phyloP scores from a whole-genome alignment of 192 early-diverging fungal genomes.

The Entomortierella chlamydospora region DNA sequence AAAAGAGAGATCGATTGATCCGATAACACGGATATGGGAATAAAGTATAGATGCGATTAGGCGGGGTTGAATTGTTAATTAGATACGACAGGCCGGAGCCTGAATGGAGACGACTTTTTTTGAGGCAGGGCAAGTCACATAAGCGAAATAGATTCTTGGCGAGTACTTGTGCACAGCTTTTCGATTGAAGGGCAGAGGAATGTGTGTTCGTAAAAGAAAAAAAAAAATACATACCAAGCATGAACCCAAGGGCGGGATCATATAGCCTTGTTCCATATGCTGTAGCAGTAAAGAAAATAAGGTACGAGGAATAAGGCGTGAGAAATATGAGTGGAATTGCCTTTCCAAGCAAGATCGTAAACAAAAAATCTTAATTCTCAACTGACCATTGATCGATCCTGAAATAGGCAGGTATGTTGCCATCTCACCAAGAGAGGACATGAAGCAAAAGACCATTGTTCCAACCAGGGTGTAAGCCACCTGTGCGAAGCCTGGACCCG shows the following conservation, averaged over 20 bases:
- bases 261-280: slow-evolving; percentile 79
- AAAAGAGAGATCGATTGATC: background rate
- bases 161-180: background rate
- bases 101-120: no score
- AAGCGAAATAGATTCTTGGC: background rate
- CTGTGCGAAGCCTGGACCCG: slow-evolving; percentile 42
- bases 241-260: slow-evolving; percentile 84
- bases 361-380: no score
- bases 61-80: background rate
- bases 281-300: background rate
- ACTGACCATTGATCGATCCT: slow-evolving; percentile 74
- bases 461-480: slow-evolving; percentile 60
- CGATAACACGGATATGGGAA: background rate
- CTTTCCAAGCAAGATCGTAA: background rate
- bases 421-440: slow-evolving; percentile 91
- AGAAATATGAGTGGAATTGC: background rate
- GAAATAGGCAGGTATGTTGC: slow-evolving; percentile 84
- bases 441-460: slow-evolving; percentile 77
- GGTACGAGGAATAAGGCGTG: background rate
- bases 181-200: no score
- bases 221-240: slow-evolving; percentile 61
- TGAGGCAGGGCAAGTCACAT: no score
- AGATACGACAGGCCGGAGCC: background rate
- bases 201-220: no score
- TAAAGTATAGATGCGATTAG: slow-evolving; percentile 1